phyloP scores from a whole-genome alignment of 2,329 filamentous ascomycete species.

The Calonectria montana region DNA sequence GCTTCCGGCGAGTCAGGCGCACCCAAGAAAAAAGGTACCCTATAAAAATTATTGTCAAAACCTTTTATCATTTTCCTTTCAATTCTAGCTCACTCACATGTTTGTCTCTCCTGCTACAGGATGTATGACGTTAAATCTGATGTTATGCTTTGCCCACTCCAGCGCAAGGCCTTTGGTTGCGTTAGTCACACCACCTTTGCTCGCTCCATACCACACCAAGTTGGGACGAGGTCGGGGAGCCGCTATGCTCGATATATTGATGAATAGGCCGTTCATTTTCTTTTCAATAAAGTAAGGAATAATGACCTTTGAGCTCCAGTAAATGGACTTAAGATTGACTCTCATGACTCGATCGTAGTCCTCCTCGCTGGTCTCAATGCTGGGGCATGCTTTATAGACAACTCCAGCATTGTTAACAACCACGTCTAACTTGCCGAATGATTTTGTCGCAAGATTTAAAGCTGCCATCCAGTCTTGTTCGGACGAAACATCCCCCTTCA shows the following conservation, averaged over 20 bases:
- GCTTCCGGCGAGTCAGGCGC: background rate
- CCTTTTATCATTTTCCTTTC: background rate
- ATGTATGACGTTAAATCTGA: conserved; percentile 14
- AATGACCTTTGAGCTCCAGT: conserved; percentile 8
- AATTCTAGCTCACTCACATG: background rate
- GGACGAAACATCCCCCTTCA: conserved; percentile 1
- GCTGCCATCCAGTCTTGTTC: background rate
- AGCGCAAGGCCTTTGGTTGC: conserved; percentile 11
- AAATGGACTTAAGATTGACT: conserved; percentile 11
- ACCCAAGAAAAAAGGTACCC: conserved; percentile 8
- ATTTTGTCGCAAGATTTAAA: background rate
- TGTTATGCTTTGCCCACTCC: conserved; percentile 16
- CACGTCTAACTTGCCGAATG: conserved; percentile 7
- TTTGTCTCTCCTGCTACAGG: conserved; percentile 15
- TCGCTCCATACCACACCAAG: conserved; percentile 11
- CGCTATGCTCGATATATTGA: conserved; percentile 15
- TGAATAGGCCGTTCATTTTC: background rate
- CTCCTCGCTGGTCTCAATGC: conserved; percentile 10
- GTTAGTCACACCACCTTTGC: conserved; percentile 11
- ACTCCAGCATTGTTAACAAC: conserved; percentile 15
- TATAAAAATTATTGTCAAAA: background rate
- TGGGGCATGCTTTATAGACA: conserved; percentile 5
- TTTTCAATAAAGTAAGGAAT: conserved; percentile 5
- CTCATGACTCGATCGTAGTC: conserved; percentile 14
- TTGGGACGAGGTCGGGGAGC: background rate